Evolutionary conservation across 768 basidiomycete species (phyloP), one percentile per base, ranked within the genome.

Genomic region (Hortiboletus flavorubellus): DNA sequence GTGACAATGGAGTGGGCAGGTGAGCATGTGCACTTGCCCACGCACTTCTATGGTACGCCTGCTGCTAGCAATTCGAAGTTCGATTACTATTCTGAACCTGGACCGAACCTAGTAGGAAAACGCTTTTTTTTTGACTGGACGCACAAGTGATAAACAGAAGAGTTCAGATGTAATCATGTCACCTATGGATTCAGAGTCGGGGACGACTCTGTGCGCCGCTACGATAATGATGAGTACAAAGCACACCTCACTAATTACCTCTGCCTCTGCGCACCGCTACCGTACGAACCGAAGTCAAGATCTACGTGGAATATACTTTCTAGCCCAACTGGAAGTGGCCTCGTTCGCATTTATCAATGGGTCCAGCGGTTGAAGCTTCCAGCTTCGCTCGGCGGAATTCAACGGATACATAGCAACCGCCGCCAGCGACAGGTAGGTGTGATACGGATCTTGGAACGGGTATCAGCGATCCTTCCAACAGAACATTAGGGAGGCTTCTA

Each of bases 351-450:
- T 96, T 53, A 93, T 73, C 42, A 87, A 63, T 1, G 87, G 82
- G 61, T 95, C 84, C 21, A 95, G 68, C 1, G 73, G 68, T 29
- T 77, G 75, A 11, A 95, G 76, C 31, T 66, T 72, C 86, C 88
- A 89, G 26, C 81, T 73, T 44, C 59, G 33, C 45, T 65, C 71
- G 11, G 70, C 49, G 5, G 64, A 35, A 45, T 58, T 37, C 65
- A 35, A 60, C n/a, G 82, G 75, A 69, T 80, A 83, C 64, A 95
- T 78, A 2, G 91, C 78, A 18, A 95, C 64, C 0, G 91, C 87
- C 0, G 96, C 94, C 35, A 97, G 73, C 2, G 91, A 84, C 31
- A 98, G 76, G 68, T 98, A 98, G 0, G 95, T 97, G 64, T 99
- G 96, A 65, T 93, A 96, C 0, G 96, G 93, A 74, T 99, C 96